Evolutionary conservation across 2,329 filamentous ascomycete genomes (phyloP).

Genomic region (Pyricularia sp.): DNA sequence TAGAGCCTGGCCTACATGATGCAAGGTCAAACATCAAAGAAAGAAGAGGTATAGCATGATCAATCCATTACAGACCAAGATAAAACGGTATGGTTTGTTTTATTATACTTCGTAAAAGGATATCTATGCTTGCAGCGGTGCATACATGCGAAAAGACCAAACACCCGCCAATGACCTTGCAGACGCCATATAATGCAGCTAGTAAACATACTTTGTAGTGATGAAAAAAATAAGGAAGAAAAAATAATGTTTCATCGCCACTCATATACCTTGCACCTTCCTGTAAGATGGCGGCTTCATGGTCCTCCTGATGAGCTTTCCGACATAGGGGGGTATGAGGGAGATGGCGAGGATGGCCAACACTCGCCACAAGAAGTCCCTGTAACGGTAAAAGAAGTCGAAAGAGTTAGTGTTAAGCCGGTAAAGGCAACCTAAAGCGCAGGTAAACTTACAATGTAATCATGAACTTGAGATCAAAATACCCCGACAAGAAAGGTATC

Average conservation of each 20-base stretch:
- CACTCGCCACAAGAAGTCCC: slow-evolving; percentile 83
- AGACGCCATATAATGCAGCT: neutral
- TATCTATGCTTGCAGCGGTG: neutral
- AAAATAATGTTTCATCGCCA: neutral
- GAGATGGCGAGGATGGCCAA: slow-evolving; percentile 67
- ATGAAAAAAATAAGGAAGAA: slow-evolving; percentile 1
- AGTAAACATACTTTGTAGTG: neutral
- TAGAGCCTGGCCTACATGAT: too few species aligned
- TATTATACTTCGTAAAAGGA: neutral
- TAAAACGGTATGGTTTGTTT: neutral
- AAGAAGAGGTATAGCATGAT: neutral
- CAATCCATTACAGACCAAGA: neutral
- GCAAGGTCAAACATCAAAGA: neutral
- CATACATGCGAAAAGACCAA: neutral
- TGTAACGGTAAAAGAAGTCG: slow-evolving; percentile 15
- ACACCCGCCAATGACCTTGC: neutral
- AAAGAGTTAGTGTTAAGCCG: neutral
- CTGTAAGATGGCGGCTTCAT: slow-evolving; percentile 89
- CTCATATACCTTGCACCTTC: slow-evolving; percentile 66
- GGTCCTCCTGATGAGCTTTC: slow-evolving; percentile 70
- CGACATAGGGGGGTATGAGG: slow-evolving; percentile 74
- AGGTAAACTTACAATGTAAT: slow-evolving; percentile 44
- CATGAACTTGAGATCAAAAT: slow-evolving; percentile 76
- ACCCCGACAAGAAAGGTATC: slow-evolving; percentile 75
- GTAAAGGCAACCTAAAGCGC: neutral